phyloP scores from a whole-genome alignment of 2,329 filamentous ascomycete genomes.

The Cladosporium sp. region DNA sequence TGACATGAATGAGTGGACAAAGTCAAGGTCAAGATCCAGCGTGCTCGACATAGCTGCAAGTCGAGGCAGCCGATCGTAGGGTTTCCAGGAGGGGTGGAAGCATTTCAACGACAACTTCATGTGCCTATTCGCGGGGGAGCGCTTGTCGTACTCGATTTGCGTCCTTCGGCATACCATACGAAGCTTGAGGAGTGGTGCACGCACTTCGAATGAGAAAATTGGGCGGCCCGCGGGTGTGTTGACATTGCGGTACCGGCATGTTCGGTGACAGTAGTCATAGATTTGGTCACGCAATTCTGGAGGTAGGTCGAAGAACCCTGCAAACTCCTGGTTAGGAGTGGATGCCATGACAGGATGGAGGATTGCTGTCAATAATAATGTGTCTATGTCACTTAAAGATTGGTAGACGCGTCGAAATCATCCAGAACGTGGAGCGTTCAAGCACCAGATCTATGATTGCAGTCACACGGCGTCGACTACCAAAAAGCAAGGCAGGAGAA shows the following conservation, averaged over 20 bases:
- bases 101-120: neutral
- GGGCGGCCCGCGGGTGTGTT: neutral
- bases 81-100: neutral
- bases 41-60: neutral
- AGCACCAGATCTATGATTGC: neutral
- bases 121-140: neutral
- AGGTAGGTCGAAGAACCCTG: conserved; percentile 12
- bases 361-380: neutral
- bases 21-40: neutral
- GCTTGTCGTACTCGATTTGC: neutral
- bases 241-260: too few species aligned
- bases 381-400: neutral
- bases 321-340: neutral
- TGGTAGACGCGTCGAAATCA: neutral
- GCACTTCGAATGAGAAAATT: neutral
- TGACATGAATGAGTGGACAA: neutral
- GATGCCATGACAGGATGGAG: neutral
- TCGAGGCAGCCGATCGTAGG: neutral
- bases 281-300: conserved; percentile 15
- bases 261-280: conserved; percentile 4
- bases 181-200: neutral
- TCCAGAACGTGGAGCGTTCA: neutral
- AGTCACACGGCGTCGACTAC: too few species aligned
- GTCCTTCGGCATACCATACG: neutral
- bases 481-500: too few species aligned